Evolutionary conservation across 306 rosid genomes (phyloP), one percentile per base, ranked within the genome.

Genomic region (Cucurbita ficifolia): DNA sequence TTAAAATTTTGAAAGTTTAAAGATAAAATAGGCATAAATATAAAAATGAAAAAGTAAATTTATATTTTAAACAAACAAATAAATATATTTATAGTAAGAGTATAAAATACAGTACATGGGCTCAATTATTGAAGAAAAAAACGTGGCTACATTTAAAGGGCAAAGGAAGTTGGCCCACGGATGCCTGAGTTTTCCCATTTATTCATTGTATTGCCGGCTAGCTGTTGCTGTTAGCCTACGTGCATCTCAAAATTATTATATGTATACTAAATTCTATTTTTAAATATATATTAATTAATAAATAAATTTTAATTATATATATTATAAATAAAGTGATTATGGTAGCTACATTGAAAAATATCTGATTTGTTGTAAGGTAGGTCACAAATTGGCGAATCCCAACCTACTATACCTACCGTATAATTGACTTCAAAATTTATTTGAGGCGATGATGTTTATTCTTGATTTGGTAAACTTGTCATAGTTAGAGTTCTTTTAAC

Each of bases 71-170:
- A 42, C 0, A 19, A 43, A 43, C 0, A 65, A 65, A 65, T 42
- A 42, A 42, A 39, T 63, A 4, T 1, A 10, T 9, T 65, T 43
- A 4, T 18, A 4, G 3, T 22, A 8, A 12, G 51, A 0, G 4
- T 11, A 48, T 29, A 69, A 48, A 67, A 69, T 48, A 46, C 43
- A 19, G 24, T 40, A 65, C 4, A 69, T 7, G 16, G 8, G 3
- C 14, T 7, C 74, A 69, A 69, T 69, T 69, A 69, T 69, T 69
- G 57, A 22, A 7, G 43, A 64, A 2, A 69, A 2, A 68, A 48
- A 69, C 73, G 73, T 69, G 73, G 73, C 55, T 68, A 36, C 73
- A 24, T 68, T 46, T 46, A 68, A 46, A 12, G 73, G 73, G 73
- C 21, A 46, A 46, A 45, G 13, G 10, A 68, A 68, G 3, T 68